phyloP scores from a whole-genome alignment of 345 rosid species.

The Brassica rapa region DNA sequence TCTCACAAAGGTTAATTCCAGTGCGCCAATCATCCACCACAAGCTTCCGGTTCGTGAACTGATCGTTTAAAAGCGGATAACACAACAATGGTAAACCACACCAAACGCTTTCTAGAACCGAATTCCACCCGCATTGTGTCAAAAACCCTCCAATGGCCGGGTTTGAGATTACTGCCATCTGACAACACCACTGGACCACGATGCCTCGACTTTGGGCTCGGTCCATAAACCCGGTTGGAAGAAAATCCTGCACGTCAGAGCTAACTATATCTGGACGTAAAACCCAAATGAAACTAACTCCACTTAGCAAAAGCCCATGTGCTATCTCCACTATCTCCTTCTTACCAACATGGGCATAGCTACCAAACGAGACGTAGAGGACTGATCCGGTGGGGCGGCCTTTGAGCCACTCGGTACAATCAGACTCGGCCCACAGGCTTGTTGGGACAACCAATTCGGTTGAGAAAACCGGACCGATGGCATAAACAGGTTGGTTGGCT shows the following conservation, averaged over 20 bases:
- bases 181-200: conserved; percentile 65
- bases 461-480: conserved; percentile 70
- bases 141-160: conserved; percentile 64
- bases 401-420: conserved; percentile 63
- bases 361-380: conserved; percentile 59
- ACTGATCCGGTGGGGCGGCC: conserved; percentile 46
- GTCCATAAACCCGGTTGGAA: conserved; percentile 49
- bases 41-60: conserved; percentile 67
- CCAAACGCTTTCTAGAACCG: conserved; percentile 60
- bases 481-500: conserved; percentile 47
- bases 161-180: conserved; percentile 49
- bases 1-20: conserved; percentile 55
- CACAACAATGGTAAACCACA: conserved; percentile 58
- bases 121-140: conserved; percentile 82
- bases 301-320: conserved; percentile 49
- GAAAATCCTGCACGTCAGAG: conserved; percentile 45
- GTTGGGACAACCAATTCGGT: conserved; percentile 47
- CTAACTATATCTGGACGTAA: conserved; percentile 66
- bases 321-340: conserved; percentile 53
- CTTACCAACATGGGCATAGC: conserved; percentile 54
- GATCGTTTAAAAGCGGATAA: conserved; percentile 64
- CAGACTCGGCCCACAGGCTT: conserved; percentile 70
- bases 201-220: conserved; percentile 45
- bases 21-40: conserved; percentile 70
- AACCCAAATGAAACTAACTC: conserved; percentile 55